A percentile compares a stretch with the other conserved stretches of the same genome.
These are phyloP conservation scores for Trichosporon asahii DNA, from an alignment of 1,284 basidiomycete species.

Conservation along the genomic window DNA sequence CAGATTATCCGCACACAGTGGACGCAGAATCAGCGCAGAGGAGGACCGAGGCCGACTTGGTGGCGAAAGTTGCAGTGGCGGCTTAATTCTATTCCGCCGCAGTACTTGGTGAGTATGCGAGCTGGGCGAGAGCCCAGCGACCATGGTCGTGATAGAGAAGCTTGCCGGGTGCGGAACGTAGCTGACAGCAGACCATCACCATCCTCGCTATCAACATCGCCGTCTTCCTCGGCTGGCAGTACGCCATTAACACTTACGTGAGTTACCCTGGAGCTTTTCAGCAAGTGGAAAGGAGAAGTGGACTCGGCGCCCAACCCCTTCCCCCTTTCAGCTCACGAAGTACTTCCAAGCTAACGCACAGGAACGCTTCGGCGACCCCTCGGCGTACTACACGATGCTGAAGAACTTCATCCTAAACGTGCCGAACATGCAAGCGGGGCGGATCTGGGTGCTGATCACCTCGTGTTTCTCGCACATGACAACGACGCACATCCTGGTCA, in stretches of 20 bases:
- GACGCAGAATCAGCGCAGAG: background rate
- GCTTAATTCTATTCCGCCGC: background rate
- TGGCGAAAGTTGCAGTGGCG: background rate
- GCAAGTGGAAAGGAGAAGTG: no score
- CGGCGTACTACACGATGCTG: slow-evolving; percentile 60
- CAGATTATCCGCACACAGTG: background rate
- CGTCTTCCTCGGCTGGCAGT: slow-evolving; percentile 50
- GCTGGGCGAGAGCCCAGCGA: no score
- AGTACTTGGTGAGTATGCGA: background rate
- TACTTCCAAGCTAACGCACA: slow-evolving; percentile 19
- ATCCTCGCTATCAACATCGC: slow-evolving; percentile 46
- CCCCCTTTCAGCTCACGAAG: no score
- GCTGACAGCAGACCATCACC: slow-evolving; percentile 1
- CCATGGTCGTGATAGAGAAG: no score
- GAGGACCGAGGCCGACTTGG: background rate
- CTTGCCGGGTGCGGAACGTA: no score
- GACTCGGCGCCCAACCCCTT: no score
- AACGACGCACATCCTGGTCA: slow-evolving; percentile 67
- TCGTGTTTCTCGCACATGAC: slow-evolving; percentile 69
- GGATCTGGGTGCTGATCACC: slow-evolving; percentile 79
- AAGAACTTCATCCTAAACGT: slow-evolving; percentile 64
- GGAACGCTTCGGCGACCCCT: slow-evolving; percentile 55
- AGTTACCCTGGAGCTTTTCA: slow-evolving; percentile 14
- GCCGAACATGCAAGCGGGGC: slow-evolving; percentile 64
- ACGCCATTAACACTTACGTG: slow-evolving; percentile 41